These are phyloP conservation scores for Angomonas desouzai DNA, from an alignment of 208 protist species.

Conservation along the genomic window DNA sequence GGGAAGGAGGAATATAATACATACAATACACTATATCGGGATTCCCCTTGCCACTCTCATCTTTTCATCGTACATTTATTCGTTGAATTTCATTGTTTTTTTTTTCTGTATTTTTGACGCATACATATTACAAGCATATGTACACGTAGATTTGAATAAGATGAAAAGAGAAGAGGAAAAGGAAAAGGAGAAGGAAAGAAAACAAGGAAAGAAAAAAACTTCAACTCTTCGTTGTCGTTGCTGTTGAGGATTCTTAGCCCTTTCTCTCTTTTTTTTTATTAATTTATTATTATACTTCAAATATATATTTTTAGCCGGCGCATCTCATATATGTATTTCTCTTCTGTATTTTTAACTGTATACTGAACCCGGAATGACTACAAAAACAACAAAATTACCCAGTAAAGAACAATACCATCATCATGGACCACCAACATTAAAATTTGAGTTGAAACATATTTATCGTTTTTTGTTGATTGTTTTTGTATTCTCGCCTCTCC, in stretches of 20 bases:
- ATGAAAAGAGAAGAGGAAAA: neutral
- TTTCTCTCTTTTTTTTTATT: conserved; percentile 19
- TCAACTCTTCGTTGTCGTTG: no score
- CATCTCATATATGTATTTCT: neutral
- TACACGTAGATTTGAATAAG: no score
- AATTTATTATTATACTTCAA: conserved; percentile 11
- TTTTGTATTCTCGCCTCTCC: no score
- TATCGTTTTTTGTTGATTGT: no score
- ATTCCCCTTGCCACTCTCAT: conserved; percentile 9
- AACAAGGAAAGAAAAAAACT: neutral
- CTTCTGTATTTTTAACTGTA: neutral
- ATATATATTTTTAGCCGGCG: neutral
- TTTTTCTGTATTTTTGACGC: neutral
- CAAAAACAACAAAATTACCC: no score
- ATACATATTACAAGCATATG: no score
- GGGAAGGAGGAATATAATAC: no score
- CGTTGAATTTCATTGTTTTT: conserved; percentile 10
- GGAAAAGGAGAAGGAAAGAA: neutral
- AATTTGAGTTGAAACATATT: neutral
- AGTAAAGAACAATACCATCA: no score
- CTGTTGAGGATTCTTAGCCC: neutral
- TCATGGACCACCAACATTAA: no score
- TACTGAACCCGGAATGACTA: neutral
- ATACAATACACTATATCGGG: neutral
- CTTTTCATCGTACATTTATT: neutral